Conservation (phyloP, 2,329 filamentous ascomycete genomes). For the Parastagonospora nodorum region DNA sequence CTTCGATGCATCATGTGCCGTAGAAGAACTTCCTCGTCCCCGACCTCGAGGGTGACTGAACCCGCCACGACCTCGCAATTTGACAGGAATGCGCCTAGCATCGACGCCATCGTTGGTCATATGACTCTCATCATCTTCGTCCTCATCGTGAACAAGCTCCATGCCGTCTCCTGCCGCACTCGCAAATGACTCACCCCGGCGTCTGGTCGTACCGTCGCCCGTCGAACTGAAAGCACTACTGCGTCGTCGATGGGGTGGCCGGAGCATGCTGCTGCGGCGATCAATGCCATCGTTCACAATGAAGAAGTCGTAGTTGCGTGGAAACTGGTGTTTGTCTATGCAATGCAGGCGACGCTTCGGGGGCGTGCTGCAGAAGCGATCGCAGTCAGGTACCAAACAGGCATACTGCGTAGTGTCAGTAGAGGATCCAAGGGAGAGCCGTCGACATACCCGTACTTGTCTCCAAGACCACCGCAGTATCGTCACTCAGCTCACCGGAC, state of each 20-base stretch:
- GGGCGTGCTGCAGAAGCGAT: slow-evolving; percentile 79
- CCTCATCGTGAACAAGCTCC: slow-evolving; percentile 28
- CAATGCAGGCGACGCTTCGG: slow-evolving; percentile 83
- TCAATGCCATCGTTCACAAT: slow-evolving; percentile 91
- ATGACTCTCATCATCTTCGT: slow-evolving; percentile 7
- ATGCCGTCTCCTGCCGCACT: slow-evolving; percentile 25
- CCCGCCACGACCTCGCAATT: slow-evolving; percentile 37
- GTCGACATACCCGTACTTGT: slow-evolving; percentile 10
- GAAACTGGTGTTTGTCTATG: slow-evolving; percentile 93
- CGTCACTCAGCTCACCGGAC: background rate
- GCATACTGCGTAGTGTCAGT: slow-evolving; percentile 63
- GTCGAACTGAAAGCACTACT: slow-evolving; percentile 31
- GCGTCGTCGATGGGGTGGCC: slow-evolving; percentile 43
- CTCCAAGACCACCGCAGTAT: background rate
- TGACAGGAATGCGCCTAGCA: slow-evolving; percentile 23
- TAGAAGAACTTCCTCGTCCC: slow-evolving; percentile 17
- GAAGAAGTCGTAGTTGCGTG: slow-evolving; percentile 58
- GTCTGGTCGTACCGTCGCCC: slow-evolving; percentile 9
- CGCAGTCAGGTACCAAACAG: slow-evolving; percentile 89
- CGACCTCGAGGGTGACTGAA: slow-evolving; percentile 28
- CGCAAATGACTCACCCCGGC: slow-evolving; percentile 24
- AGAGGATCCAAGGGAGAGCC: background rate
- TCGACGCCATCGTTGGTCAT: slow-evolving; percentile 12
- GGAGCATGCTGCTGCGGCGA: slow-evolving; percentile 76
- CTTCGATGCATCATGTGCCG: slow-evolving; percentile 1